Conservation (phyloP, 2,329 filamentous ascomycete species). For the Zymoseptoria crescenta region DNA sequence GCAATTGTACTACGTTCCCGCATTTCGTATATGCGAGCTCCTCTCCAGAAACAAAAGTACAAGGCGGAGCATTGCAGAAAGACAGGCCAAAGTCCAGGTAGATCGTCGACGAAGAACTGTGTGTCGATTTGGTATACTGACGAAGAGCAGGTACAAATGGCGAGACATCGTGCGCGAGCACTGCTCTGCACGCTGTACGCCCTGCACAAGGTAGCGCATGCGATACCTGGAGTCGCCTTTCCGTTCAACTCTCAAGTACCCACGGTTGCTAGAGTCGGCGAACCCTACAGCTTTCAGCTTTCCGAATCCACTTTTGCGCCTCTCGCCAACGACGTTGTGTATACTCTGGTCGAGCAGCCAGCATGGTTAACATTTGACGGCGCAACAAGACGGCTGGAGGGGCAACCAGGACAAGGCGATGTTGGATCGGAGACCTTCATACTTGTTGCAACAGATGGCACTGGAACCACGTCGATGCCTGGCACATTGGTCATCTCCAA, state of each 20-base stretch:
- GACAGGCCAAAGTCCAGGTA: not conserved
- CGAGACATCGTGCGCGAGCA: slow-evolving; percentile 5
- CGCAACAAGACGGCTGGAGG: slow-evolving; percentile 56
- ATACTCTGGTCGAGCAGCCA: slow-evolving; percentile 59
- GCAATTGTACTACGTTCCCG: slow-evolving; percentile 8
- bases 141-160: slow-evolving; percentile 2
- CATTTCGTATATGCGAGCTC: slow-evolving; percentile 6
- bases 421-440: slow-evolving; percentile 54
- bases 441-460: slow-evolving; percentile 61
- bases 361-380: slow-evolving; percentile 68
- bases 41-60: slow-evolving; percentile 2
- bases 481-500: slow-evolving; percentile 65
- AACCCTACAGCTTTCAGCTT: slow-evolving; percentile 64
- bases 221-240: slow-evolving; percentile 45
- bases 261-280: slow-evolving; percentile 61
- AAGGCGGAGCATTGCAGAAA: slow-evolving; percentile 3
- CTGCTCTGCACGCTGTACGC: slow-evolving; percentile 13
- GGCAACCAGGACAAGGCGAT: slow-evolving; percentile 55
- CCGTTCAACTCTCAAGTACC: slow-evolving; percentile 81
- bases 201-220: slow-evolving; percentile 12
- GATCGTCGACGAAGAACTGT: not conserved
- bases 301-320: slow-evolving; percentile 67
- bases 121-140: not conserved
- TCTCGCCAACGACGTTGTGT: slow-evolving; percentile 48
- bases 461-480: slow-evolving; percentile 55